Evolutionary conservation across 2,329 filamentous ascomycete genomes (phyloP), one percentile per base, ranked within the genome.

Genomic region (Botrytis byssoidea): DNA sequence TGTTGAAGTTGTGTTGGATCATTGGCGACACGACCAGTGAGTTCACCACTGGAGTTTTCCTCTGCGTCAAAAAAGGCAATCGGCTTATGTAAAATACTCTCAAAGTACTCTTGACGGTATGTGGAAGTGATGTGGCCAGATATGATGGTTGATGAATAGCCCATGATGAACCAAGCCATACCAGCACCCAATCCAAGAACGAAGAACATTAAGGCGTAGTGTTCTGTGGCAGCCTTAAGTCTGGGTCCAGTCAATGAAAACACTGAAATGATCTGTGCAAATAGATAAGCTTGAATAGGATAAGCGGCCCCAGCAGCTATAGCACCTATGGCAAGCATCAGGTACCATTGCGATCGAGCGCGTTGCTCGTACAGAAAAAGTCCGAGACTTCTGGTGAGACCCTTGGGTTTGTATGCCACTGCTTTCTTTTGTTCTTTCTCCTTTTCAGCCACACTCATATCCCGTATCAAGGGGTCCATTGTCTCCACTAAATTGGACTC

Each of bases 361-460:
- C 82, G 83, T 74, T 90, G 88, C 78, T 91, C 89, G 74, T 83
- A 85, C 7, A 91, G 82, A 8, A 91, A 82, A 35, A 85, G 83
- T 0, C 87, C 87, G 68, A 90, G 89, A 72, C 88, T 77, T 32
- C 70, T 55, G 61, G 88, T 77, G 42, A 90, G 80, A 72, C 82
- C 85, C 72, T 79, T 82, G 68, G 77, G 79, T 75, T 80, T 83
- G 81, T 81, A 85, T 14, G 32, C 72, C 29, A 55, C 72, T 20
- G 70, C 48, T 75, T 79, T 75, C 64, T 80, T 57, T 32, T 72
- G 70, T 16, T 73, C 73, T 46, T 69, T 74, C 76, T 77, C 48
- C 76, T 77, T 75, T 75, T 78, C 75, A 35, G 71, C 74, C 76
- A 68, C 60, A 77, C 77, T 76, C 76, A 78, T 74, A 55, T 74